Percentiles rank a stretch among this genome's conserved stretches.
Evolutionary conservation across 2,329 filamentous ascomycete species (phyloP).

Genomic region (Xenoacremonium recifei): DNA sequence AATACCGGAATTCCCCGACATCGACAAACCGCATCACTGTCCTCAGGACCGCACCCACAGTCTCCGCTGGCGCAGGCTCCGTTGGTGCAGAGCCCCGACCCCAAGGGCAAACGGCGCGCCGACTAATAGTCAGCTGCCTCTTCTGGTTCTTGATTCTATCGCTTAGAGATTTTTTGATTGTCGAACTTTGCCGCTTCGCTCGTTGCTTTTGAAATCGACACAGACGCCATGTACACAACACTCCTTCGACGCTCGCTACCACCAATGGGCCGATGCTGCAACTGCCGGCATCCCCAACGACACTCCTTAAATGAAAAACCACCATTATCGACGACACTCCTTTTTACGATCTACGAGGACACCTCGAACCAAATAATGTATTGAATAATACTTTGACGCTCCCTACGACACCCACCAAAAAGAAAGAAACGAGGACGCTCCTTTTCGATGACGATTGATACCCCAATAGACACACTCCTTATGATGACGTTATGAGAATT

Average conservation of each 20-base stretch:
- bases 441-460: conserved; percentile 33
- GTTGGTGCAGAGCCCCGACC: conserved; percentile 27
- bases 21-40: conserved; percentile 35
- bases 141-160: conserved; percentile 9
- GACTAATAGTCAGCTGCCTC: conserved; percentile 25
- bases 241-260: conserved; percentile 37
- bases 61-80: conserved; percentile 34
- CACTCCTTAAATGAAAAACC: conserved; percentile 29
- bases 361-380: conserved; percentile 23
- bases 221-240: conserved; percentile 36
- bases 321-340: conserved; percentile 33
- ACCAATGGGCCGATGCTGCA: conserved; percentile 6
- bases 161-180: conserved; percentile 15
- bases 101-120: conserved; percentile 36
- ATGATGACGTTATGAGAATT: conserved; percentile 35
- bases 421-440: conserved; percentile 23
- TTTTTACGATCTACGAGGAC: conserved; percentile 15
- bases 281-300: conserved; percentile 10
- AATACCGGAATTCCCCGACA: conserved; percentile 37
- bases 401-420: conserved; percentile 30
- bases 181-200: conserved; percentile 16
- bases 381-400: conserved; percentile 29
- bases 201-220: conserved; percentile 26
- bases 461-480: conserved; percentile 36
- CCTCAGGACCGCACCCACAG: conserved; percentile 33